Conservation (phyloP, 805 yeast genomes). For the Saccharomycopsis oosterbeekiorum region DNA sequence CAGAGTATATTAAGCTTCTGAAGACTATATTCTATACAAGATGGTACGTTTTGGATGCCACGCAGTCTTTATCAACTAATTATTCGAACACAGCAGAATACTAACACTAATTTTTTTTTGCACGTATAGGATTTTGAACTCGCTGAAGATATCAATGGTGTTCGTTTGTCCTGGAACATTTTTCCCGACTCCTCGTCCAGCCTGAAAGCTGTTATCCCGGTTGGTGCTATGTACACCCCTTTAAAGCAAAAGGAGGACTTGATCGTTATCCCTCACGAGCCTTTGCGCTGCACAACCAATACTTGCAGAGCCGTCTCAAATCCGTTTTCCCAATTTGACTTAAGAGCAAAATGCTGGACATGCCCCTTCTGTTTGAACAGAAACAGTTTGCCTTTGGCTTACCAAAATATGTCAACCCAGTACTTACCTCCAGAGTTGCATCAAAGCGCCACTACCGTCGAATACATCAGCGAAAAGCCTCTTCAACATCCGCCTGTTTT, state of each 20-base stretch:
- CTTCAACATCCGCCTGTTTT: slow-evolving; percentile 80
- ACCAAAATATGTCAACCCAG: slow-evolving; percentile 64
- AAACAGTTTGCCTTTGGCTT: slow-evolving; percentile 75
- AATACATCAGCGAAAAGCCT: slow-evolving; percentile 74
- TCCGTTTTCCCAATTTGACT: slow-evolving; percentile 76
- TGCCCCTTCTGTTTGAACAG: slow-evolving; percentile 77
- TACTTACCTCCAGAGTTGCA: slow-evolving; percentile 75
- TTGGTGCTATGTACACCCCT: slow-evolving; percentile 94
- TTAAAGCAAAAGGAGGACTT: slow-evolving; percentile 68
- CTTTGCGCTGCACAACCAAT: slow-evolving; percentile 63
- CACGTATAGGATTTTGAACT: slow-evolving; percentile 38
- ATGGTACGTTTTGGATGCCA: not conserved
- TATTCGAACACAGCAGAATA: too few species aligned
- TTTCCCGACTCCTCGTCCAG: slow-evolving; percentile 85
- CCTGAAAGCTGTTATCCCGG: slow-evolving; percentile 87
- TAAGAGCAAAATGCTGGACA: slow-evolving; percentile 67
- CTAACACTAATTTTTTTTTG: not conserved
- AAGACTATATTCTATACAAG: not conserved
- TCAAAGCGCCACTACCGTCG: slow-evolving; percentile 64
- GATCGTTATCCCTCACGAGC: slow-evolving; percentile 76
- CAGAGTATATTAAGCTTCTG: not conserved
- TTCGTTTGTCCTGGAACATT: slow-evolving; percentile 71
- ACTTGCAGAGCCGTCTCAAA: slow-evolving; percentile 80
- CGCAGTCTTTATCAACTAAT: not conserved
- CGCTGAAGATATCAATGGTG: slow-evolving; percentile 63